Percentiles rank a stretch among this genome's conserved stretches.
Evolutionary conservation across 805 yeast species (phyloP).

Genomic region (Wickerhamomyces ciferrii): DNA sequence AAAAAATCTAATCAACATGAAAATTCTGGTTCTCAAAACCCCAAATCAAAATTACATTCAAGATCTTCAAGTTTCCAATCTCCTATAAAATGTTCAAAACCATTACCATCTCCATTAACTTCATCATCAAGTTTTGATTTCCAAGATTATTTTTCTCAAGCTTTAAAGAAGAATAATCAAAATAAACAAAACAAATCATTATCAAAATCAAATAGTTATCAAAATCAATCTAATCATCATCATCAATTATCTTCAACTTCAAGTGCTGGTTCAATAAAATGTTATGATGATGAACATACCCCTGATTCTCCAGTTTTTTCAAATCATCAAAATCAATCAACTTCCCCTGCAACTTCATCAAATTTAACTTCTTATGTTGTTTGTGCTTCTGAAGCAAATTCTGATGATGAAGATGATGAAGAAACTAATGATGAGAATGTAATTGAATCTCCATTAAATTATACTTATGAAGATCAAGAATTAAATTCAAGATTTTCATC

Average conservation of each 20-base stretch:
- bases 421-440: slow-evolving; percentile 2
- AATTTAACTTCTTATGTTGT: slow-evolving; percentile 1
- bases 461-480: not conserved
- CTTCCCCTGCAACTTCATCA: not conserved
- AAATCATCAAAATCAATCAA: not conserved
- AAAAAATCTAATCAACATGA: not conserved
- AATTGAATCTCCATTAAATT: not conserved
- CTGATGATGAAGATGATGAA: slow-evolving; percentile 10
- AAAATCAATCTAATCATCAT: too few relatives aligned
- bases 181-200: not conserved
- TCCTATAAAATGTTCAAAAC: slow-evolving; percentile 36
- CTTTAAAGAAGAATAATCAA: not conserved
- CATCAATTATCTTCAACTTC: slow-evolving; percentile 1
- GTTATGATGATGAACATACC: slow-evolving; percentile 6
- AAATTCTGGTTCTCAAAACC: slow-evolving; percentile 19
- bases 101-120: slow-evolving; percentile 39
- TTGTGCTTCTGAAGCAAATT: slow-evolving; percentile 6
- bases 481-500: slow-evolving; percentile 1
- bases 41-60: slow-evolving; percentile 25
- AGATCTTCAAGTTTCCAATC: slow-evolving; percentile 9
- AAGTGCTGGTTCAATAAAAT: slow-evolving; percentile 8
- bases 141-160: not conserved
- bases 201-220: not conserved
- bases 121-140: slow-evolving; percentile 10
- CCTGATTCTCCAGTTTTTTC: not conserved